These are phyloP conservation scores for Baorangia bicolor DNA, from an alignment of 768 basidiomycete genomes.

Conservation along the genomic window DNA sequence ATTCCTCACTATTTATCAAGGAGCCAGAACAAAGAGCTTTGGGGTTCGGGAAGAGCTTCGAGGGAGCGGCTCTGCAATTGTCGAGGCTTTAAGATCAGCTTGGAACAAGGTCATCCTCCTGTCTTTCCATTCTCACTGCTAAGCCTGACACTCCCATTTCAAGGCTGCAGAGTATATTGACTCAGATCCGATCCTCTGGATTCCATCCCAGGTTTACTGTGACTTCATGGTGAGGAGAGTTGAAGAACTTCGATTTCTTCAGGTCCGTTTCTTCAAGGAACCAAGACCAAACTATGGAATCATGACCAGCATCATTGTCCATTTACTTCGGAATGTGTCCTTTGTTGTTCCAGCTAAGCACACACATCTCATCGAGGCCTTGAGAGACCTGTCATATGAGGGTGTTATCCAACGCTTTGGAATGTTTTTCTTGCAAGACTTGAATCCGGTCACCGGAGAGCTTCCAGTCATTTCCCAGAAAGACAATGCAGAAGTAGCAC, in stretches of 20 bases:
- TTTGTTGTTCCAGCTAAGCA: background rate
- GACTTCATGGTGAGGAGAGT: conserved; percentile 1
- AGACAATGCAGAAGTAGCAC: background rate
- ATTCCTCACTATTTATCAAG: background rate
- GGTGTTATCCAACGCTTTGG: conserved; percentile 2
- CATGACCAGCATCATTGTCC: conserved; percentile 5
- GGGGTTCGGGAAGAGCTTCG: conserved; percentile 1
- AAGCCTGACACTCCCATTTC: too few species aligned
- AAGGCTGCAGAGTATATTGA: conserved; percentile 5
- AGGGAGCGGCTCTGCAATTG: background rate
- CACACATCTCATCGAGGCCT: background rate
- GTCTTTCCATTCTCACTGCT: too few species aligned
- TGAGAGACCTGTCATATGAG: conserved; percentile 1
- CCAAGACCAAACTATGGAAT: background rate
- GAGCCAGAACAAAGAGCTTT: background rate
- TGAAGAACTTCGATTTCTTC: background rate
- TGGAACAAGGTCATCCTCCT: too few species aligned
- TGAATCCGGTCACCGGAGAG: conserved; percentile 5
- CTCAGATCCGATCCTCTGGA: conserved; percentile 4
- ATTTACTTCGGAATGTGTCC: conserved; percentile 3
- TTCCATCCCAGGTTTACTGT: background rate
- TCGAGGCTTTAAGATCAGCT: background rate
- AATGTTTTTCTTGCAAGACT: conserved; percentile 8
- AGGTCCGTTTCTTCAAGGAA: conserved; percentile 5
- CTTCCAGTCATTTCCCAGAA: background rate